Percentiles rank a stretch among this genome's conserved stretches.
These are phyloP conservation scores for Solanum megistacrolobum DNA, from an alignment of 257 asterid species.

Conservation along the genomic window DNA sequence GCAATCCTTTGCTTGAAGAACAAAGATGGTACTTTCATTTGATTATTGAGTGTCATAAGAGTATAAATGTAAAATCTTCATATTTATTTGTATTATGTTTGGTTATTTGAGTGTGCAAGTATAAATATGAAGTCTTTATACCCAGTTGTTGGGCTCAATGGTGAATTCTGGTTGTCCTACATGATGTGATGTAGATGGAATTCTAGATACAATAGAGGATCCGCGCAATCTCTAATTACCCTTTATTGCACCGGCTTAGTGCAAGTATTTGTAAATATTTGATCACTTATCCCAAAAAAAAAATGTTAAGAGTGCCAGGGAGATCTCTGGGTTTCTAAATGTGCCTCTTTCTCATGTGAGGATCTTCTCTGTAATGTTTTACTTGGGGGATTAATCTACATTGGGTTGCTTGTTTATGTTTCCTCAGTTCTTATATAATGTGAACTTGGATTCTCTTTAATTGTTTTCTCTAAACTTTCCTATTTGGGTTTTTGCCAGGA, in stretches of 20 bases:
- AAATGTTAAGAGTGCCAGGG: neutral
- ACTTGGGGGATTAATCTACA: neutral
- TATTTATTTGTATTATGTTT: neutral
- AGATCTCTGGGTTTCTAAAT: neutral
- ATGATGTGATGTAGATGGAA: neutral
- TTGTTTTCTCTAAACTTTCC: neutral
- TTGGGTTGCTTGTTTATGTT: neutral
- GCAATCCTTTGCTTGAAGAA: neutral
- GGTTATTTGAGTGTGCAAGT: neutral
- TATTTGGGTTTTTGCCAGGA: slow-evolving; percentile 32
- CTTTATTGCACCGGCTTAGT: neutral
- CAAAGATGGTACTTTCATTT: neutral
- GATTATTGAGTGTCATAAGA: neutral
- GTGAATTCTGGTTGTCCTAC: neutral
- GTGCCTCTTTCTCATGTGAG: neutral
- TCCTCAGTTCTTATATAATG: neutral
- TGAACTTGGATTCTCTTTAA: neutral
- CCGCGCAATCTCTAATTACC: neutral
- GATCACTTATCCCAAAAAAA: neutral
- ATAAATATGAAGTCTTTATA: neutral
- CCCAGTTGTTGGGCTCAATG: neutral
- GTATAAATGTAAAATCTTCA: neutral
- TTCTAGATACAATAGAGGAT: neutral
- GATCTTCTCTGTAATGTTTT: neutral
- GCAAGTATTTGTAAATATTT: neutral